Percentiles rank a stretch among this genome's conserved stretches.
phyloP scores from a whole-genome alignment of 2,329 filamentous ascomycete species.

The Rhinocladiella similis region DNA sequence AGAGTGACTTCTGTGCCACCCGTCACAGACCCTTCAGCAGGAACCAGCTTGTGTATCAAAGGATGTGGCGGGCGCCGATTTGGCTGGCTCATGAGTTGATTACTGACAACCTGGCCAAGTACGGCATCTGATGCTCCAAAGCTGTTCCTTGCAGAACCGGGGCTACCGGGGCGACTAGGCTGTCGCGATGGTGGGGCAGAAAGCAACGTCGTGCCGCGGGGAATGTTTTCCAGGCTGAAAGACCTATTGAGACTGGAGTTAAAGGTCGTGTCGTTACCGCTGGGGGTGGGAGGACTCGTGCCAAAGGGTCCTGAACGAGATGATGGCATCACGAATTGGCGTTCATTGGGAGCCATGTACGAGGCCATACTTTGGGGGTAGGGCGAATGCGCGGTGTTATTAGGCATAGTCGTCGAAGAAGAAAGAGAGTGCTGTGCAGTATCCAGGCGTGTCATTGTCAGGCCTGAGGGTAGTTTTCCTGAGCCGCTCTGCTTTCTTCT shows the following conservation, averaged over 20 bases:
- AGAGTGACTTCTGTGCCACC: slow-evolving; percentile 87
- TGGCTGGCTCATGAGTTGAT: slow-evolving; percentile 36
- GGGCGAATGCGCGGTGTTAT: slow-evolving; percentile 41
- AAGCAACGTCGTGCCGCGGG: slow-evolving; percentile 61
- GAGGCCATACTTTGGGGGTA: slow-evolving; percentile 42
- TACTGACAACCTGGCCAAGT: slow-evolving; percentile 32
- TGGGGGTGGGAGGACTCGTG: slow-evolving; percentile 66
- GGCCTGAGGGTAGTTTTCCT: slow-evolving; percentile 67
- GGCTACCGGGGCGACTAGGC: slow-evolving; percentile 76
- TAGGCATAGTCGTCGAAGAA: slow-evolving; percentile 35
- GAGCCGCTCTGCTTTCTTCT: slow-evolving; percentile 77
- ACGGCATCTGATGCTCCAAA: slow-evolving; percentile 41
- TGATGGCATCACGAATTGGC: slow-evolving; percentile 47
- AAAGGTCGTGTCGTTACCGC: slow-evolving; percentile 60
- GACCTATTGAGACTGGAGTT: slow-evolving; percentile 60
- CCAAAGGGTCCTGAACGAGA: slow-evolving; percentile 51
- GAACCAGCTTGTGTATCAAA: slow-evolving; percentile 79
- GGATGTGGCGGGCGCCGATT: slow-evolving; percentile 56
- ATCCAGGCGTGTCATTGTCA: slow-evolving; percentile 82
- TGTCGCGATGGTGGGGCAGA: slow-evolving; percentile 72
- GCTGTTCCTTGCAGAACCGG: slow-evolving; percentile 51
- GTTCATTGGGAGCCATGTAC: slow-evolving; percentile 43
- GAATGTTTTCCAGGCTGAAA: slow-evolving; percentile 65
- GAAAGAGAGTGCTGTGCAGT: slow-evolving; percentile 44
- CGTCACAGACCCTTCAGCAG: slow-evolving; percentile 74